phyloP scores from a whole-genome alignment of 2,329 filamentous ascomycete genomes.

The Graphium sp. region DNA sequence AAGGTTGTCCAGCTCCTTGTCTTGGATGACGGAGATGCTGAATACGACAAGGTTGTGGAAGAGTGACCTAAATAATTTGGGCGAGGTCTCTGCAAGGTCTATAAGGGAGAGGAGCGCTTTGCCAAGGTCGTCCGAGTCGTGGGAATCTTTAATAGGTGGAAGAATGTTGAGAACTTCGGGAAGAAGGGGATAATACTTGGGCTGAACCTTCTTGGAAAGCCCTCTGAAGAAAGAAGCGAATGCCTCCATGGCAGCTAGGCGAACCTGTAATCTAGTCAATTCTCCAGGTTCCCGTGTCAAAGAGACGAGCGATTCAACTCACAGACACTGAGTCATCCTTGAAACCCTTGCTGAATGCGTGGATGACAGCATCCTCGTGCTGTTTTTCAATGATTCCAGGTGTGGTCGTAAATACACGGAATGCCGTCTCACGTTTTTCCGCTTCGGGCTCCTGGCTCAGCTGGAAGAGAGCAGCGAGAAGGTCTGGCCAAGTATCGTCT shows the following conservation, averaged over 20 bases:
- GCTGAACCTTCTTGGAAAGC: conserved; percentile 71
- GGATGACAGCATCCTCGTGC: conserved; percentile 78
- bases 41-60: conserved; percentile 90
- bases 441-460: conserved; percentile 74
- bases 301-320: conserved; percentile 13
- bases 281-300: not conserved
- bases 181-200: conserved; percentile 74
- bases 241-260: conserved; percentile 87
- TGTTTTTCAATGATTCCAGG: conserved; percentile 92
- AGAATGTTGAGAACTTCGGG: conserved; percentile 89
- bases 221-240: conserved; percentile 94
- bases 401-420: conserved; percentile 87
- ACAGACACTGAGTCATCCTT: conserved; percentile 72
- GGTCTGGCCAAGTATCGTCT: conserved; percentile 81
- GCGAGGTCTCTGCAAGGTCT: conserved; percentile 82
- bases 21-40: conserved; percentile 81
- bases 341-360: conserved; percentile 82
- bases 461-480: conserved; percentile 72
- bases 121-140: conserved; percentile 80
- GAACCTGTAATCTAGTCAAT: conserved; percentile 41
- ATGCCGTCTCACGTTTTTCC: conserved; percentile 79
- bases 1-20: conserved; percentile 84
- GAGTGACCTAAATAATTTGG: conserved; percentile 94
- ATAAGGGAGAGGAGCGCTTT: conserved; percentile 83
- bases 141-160: conserved; percentile 79